Percentiles rank a stretch among this genome's conserved stretches.
Evolutionary conservation across 1,139 yeast genomes (phyloP).

Genomic region (Meyerozyma elateridarum): DNA sequence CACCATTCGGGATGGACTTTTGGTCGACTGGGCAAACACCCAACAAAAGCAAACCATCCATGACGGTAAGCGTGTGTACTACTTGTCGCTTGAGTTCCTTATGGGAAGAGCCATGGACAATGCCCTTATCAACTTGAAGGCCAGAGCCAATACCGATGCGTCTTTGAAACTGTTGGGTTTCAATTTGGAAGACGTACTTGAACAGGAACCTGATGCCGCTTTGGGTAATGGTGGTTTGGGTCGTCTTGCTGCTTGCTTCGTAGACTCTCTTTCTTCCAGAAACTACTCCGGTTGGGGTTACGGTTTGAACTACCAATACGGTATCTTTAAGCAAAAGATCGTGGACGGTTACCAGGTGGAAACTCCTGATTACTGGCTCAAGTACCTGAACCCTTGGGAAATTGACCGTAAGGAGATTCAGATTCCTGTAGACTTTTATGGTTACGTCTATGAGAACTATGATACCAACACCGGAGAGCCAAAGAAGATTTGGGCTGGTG

Average conservation of each 20-base stretch:
- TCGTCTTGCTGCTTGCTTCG: slow-evolving; percentile 89
- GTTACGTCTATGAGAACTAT: slow-evolving; percentile 62
- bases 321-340: slow-evolving; percentile 87
- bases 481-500: slow-evolving; percentile 75
- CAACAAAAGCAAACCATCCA: slow-evolving; percentile 83
- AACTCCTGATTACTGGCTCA: slow-evolving; percentile 91
- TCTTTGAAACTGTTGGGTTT: slow-evolving; percentile 79
- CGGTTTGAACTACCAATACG: slow-evolving; percentile 89
- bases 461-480: slow-evolving; percentile 48
- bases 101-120: slow-evolving; percentile 97
- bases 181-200: slow-evolving; percentile 78
- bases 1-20: slow-evolving; percentile 73
- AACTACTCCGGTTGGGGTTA: slow-evolving; percentile 97
- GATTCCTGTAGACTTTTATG: slow-evolving; percentile 90
- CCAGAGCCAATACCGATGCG: slow-evolving; percentile 45
- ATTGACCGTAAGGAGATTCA: slow-evolving; percentile 82
- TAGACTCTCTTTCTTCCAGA: slow-evolving; percentile 82
- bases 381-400: slow-evolving; percentile 89
- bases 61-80: slow-evolving; percentile 85
- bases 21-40: slow-evolving; percentile 89
- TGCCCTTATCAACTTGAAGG: slow-evolving; percentile 73
- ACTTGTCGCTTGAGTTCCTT: slow-evolving; percentile 80
- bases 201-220: slow-evolving; percentile 90
- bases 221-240: slow-evolving; percentile 96
- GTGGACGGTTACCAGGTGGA: slow-evolving; percentile 93